These are phyloP conservation scores for Inonotus hispidus DNA, from an alignment of 1,284 basidiomycete species.

Conservation along the genomic window DNA sequence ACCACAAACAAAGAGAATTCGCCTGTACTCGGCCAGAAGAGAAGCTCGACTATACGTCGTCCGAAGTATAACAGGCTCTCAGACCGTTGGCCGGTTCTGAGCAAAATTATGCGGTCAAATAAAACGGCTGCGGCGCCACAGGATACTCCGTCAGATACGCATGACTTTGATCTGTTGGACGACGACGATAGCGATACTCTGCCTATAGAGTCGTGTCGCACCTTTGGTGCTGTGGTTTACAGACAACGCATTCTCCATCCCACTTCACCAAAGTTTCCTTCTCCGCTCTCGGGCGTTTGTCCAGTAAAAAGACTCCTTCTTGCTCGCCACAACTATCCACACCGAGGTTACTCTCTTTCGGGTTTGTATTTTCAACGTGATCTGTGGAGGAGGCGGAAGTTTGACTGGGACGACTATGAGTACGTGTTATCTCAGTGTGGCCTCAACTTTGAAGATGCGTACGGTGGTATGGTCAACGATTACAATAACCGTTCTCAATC, in stretches of 20 bases:
- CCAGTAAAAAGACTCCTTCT: conserved; percentile 2
- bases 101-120: conserved; percentile 10
- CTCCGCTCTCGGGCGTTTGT: conserved; percentile 12
- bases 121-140: neutral
- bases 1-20: neutral
- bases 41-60: neutral
- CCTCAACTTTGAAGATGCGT: conserved; percentile 10
- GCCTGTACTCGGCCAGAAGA: neutral
- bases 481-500: neutral
- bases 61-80: conserved; percentile 7
- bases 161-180: conserved; percentile 1
- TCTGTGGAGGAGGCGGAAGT: conserved; percentile 14
- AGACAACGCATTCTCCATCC: conserved; percentile 3
- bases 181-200: conserved; percentile 3
- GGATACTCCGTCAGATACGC: neutral
- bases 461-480: conserved; percentile 14
- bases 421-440: conserved; percentile 9
- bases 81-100: conserved; percentile 17
- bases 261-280: conserved; percentile 14
- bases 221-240: neutral
- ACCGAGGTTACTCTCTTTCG: conserved; percentile 16
- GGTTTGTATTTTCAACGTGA: conserved; percentile 10
- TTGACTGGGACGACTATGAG: conserved; percentile 18
- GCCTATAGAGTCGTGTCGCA: neutral
- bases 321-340: conserved; percentile 9